Base-by-base conservation (phyloP, 2,329 filamentous ascomycete genomes). In the Mollisiaceae sp. region DNA sequence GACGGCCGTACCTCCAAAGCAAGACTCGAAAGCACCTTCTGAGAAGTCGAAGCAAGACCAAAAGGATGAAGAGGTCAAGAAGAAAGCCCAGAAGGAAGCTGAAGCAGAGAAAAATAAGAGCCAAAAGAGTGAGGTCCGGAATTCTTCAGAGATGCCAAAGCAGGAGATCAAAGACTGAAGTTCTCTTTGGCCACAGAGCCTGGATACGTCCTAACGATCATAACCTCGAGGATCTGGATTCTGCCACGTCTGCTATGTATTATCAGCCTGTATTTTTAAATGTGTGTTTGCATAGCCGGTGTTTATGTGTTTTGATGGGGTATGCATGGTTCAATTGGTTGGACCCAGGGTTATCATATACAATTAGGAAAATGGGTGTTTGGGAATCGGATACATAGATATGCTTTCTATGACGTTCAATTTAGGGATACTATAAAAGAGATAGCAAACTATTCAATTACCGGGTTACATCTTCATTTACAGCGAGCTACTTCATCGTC, bases 31-130 rank as follows among this genome's bases (percentile, higher is more conserved):
- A 14, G 1, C 45, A 11, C n/a, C n/a, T 2, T 6, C 20, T 1
- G 45, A 22, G 8, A 11, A 22, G 24, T 12, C n/a, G 6, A 50
- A 50, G 45, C 45, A 22, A 8, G 12, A 22, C n/a, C n/a, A 4
- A 20, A 50, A 50, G 24, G n/a, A n/a, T 8, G 45, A 50, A 22
- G 45, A 50, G 11, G 43, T 20, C 4, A 50, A 22, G n/a, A 50
- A 24, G 20, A 50, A 50, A n/a, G 45, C 45, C 5, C 45, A 50
- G 6, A 15, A 43, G 41, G n/a, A 43, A 50, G 45, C 45, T 22
- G 45, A 50, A 20, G 45, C 45, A 6, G 45, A 50, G n/a, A 50
- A 24, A 50, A 50, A 50, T n/a, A 50, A 50, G 45, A 24, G 45
- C 9, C 45, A 50, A 6, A 50, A 50, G 20, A 50, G n/a, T 24